Base-by-base conservation (phyloP, 1,284 basidiomycete species). In the Rhodotorula mucilaginosa region DNA sequence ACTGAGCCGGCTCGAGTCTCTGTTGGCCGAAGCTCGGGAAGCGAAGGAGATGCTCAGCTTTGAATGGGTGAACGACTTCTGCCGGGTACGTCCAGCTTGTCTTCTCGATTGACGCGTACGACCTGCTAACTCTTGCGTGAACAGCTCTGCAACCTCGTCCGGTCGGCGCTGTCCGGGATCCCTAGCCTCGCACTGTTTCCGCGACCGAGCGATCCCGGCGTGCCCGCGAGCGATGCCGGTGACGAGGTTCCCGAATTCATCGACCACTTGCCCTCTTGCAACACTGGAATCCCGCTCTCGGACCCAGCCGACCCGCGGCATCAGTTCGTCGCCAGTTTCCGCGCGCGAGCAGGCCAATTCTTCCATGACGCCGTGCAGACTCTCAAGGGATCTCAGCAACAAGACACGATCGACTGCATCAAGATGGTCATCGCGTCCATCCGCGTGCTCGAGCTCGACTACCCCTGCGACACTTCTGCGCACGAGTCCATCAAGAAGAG, bases 331-430 rank as follows among this genome's bases (percentile, higher is more conserved):
- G 80, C 84, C 16, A 79, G 83, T 0, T 86, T 90, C 78, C 88
- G 90, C 54, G 79, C 81, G 31, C 86, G 88, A 21, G 90, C 90
- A 72, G 93, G 92, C 4, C 82, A 87, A 57, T 82, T 92, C 23
- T 82, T 93, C 47, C 86, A 90, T 74, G 83, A 83, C 23, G 93
- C 93, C 2, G 88, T 92, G 0, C 73, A 77, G 71, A 70, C 70
- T 69, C 76, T 70, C 74, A 78, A 85, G 59, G 85, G 85, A 58
- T 80, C 85, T 74, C 73, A 84, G 76, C 82, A 84, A 47, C 94
- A 97, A 81, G 93, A 95, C 80, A 94, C 96, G 76, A 93, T 95
- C 68, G 97, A 99, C 80, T 89, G 92, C 16, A 88, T 97, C 72
- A 84, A 84, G 76, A 80, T 83, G 67, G 80, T 86, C 15, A 81